phyloP scores from a whole-genome alignment of 2,329 filamentous ascomycete genomes.

The Calonectria pseudoturangicola region DNA sequence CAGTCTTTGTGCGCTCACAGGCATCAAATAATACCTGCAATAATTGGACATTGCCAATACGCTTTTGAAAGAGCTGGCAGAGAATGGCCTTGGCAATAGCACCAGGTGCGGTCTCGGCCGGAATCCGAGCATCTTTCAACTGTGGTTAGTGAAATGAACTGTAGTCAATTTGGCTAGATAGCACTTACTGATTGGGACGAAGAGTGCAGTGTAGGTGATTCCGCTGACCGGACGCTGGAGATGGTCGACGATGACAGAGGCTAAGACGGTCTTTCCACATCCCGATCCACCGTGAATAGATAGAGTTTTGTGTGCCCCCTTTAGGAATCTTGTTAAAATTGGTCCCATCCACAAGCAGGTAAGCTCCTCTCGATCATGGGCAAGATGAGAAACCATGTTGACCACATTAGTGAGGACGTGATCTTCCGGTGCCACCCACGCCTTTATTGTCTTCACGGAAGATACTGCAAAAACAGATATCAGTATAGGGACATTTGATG shows the following conservation, averaged over 20 bases:
- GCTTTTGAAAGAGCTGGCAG: constrained; percentile 14
- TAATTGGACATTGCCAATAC: constrained; percentile 18
- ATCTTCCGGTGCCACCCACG: constrained; percentile 6
- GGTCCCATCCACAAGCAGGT: constrained; percentile 11
- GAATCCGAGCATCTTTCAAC: neutral
- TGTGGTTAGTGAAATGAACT: neutral
- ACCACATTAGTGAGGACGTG: neutral
- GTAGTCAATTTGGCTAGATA: no score
- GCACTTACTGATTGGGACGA: neutral
- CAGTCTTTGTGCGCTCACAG: constrained; percentile 5
- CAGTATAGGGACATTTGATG: neutral
- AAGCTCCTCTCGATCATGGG: constrained; percentile 9
- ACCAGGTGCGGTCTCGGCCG: neutral
- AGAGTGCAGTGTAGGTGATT: neutral
- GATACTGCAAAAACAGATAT: neutral
- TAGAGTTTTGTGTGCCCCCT: neutral
- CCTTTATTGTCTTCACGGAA: neutral
- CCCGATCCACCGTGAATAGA: neutral
- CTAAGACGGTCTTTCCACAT: constrained; percentile 8
- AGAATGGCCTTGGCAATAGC: constrained; percentile 14
- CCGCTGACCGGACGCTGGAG: neutral
- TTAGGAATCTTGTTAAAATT: constrained; percentile 4
- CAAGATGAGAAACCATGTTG: neutral
- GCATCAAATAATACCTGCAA: constrained; percentile 2
- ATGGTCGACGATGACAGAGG: constrained; percentile 15